Conservation (phyloP, 805 yeast genomes). For the Maudiozyma turicensis region DNA sequence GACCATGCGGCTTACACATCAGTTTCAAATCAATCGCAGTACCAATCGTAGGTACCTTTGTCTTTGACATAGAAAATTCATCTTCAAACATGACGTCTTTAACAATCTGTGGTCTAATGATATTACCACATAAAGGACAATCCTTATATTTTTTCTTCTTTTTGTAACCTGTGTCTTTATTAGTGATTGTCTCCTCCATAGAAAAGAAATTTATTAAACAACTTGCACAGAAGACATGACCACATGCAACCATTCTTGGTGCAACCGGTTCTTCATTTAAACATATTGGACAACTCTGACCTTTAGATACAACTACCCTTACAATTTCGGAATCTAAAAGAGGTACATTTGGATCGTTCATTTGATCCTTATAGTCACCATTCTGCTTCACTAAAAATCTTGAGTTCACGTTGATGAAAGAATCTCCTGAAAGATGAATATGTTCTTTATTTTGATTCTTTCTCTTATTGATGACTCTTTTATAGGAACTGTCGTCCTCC, state of each 20-base stretch:
- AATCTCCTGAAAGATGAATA: conserved; percentile 50
- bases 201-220: conserved; percentile 63
- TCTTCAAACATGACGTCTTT: conserved; percentile 58
- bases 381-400: conserved; percentile 69
- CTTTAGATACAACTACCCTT: conserved; percentile 65
- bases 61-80: conserved; percentile 26
- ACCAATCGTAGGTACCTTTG: conserved; percentile 40
- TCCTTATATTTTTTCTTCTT: conserved; percentile 45
- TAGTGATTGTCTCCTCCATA: conserved; percentile 36
- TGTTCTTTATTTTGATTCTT: conserved; percentile 24
- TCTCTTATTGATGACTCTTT: conserved; percentile 17
- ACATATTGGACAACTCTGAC: conserved; percentile 87
- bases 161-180: conserved; percentile 21
- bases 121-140: conserved; percentile 73
- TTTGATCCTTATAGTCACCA: conserved; percentile 46
- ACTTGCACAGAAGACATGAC: conserved; percentile 80
- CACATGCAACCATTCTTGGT: conserved; percentile 92
- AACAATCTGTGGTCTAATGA: conserved; percentile 43
- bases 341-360: conserved; percentile 66
- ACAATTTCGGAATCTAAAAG: conserved; percentile 51
- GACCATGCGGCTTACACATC: conserved; percentile 45
- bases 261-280: conserved; percentile 75
- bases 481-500: conserved; percentile 7
- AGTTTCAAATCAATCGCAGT: conserved; percentile 50
- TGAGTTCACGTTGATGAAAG: conserved; percentile 74